These are phyloP conservation scores for Euphrasia arctica DNA, from an alignment of 305 asterid species.

Conservation along the genomic window DNA sequence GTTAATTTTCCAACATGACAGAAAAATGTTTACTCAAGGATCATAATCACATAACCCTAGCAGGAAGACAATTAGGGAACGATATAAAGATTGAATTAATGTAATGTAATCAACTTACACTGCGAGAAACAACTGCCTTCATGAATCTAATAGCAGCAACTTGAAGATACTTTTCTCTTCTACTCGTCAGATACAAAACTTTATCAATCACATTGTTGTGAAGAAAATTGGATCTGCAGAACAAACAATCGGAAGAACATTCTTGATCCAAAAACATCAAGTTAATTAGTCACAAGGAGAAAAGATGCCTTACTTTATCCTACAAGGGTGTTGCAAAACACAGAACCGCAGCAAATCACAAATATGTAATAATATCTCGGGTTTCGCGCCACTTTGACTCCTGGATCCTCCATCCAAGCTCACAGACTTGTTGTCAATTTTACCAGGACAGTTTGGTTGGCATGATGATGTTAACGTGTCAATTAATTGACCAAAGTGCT, in stretches of 20 bases:
- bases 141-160: slow-evolving; percentile 93
- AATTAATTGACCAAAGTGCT: slow-evolving; percentile 75
- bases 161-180: slow-evolving; percentile 91
- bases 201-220: slow-evolving; percentile 84
- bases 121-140: slow-evolving; percentile 82
- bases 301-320: slow-evolving; percentile 72
- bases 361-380: slow-evolving; percentile 82
- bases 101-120: slow-evolving; percentile 56
- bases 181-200: slow-evolving; percentile 73
- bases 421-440: slow-evolving; percentile 36
- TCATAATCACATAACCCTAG: not conserved
- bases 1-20: not conserved
- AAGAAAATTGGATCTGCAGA: slow-evolving; percentile 85
- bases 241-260: slow-evolving; percentile 22
- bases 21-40: not conserved
- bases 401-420: slow-evolving; percentile 45
- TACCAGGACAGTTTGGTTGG: slow-evolving; percentile 40
- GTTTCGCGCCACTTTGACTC: slow-evolving; percentile 55
- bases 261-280: slow-evolving; percentile 21
- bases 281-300: slow-evolving; percentile 26
- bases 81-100: slow-evolving; percentile 14
- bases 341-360: slow-evolving; percentile 97
- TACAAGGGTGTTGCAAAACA: slow-evolving; percentile 86
- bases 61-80: not conserved
- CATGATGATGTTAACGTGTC: slow-evolving; percentile 81